Evolutionary conservation across 371 early-diverging fungal species (phyloP).

Genomic region (Mortierella sp.): DNA sequence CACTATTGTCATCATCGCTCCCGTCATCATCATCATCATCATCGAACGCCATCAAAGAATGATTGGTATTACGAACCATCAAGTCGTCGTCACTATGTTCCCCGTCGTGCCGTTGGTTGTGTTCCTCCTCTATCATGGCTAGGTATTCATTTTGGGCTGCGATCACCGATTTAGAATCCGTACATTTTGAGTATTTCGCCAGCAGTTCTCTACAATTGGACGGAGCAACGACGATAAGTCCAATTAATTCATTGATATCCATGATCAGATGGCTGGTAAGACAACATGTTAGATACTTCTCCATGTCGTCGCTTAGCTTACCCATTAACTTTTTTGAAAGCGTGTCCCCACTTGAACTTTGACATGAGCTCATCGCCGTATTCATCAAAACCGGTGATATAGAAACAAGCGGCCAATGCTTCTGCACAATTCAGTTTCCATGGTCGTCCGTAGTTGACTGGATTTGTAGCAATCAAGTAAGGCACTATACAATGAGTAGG

Average conservation of each 20-base stretch:
- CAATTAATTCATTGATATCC: not conserved
- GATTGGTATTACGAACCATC: constrained; percentile 65
- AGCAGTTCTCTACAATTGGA: constrained; percentile 69
- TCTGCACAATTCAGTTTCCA: constrained; percentile 99
- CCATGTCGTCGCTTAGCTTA: too few species aligned
- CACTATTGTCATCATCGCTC: constrained; percentile 26
- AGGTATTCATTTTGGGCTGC: constrained; percentile 86
- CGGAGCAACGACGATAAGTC: not conserved
- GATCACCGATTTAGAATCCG: constrained; percentile 85
- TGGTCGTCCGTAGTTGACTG: constrained; percentile 99
- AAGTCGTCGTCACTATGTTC: constrained; percentile 64
- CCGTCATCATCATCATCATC: constrained; percentile 56
- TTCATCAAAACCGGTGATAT: constrained; percentile 90
- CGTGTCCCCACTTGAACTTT: constrained; percentile 98
- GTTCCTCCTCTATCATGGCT: constrained; percentile 66
- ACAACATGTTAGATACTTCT: too few species aligned
- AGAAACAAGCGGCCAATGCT: constrained; percentile 97
- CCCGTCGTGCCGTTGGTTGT: constrained; percentile 56
- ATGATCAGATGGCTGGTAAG: too few species aligned
- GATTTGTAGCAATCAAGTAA: constrained; percentile 98
- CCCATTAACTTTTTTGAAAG: constrained; percentile 87
- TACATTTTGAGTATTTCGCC: constrained; percentile 86
- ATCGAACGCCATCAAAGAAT: constrained; percentile 49
- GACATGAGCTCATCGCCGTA: constrained; percentile 87
- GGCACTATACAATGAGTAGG: constrained; percentile 71